Percentiles rank a stretch among this genome's conserved stretches.
Conservation (phyloP, 2,329 filamentous ascomycete species). For the Colletotrichum endophyticum region DNA sequence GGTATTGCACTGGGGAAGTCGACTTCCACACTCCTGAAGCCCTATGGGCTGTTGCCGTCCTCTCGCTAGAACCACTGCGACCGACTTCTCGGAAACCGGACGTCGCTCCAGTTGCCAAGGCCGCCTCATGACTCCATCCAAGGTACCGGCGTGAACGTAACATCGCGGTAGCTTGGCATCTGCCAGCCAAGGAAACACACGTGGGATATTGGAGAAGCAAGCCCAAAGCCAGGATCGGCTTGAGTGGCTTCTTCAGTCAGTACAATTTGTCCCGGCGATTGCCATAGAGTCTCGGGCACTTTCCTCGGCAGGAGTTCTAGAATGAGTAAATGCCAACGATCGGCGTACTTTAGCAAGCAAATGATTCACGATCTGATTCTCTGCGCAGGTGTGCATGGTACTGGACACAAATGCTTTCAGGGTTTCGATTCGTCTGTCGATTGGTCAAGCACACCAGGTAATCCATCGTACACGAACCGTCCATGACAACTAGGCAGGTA, state of each 20-base stretch:
- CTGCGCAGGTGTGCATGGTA: neutral
- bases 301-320: accelerated
- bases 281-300: neutral
- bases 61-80: neutral
- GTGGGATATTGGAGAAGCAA: neutral
- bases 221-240: neutral
- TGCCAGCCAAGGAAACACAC: neutral
- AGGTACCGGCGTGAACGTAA: neutral
- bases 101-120: neutral
- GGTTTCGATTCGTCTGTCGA: neutral
- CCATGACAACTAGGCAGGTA: neutral
- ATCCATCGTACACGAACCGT: neutral
- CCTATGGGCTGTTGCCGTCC: neutral
- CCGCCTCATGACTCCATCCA: neutral
- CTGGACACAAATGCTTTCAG: neutral
- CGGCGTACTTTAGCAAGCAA: neutral
- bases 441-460: neutral
- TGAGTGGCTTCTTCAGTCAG: neutral
- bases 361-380: neutral
- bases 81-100: neutral
- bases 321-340: neutral
- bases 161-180: neutral
- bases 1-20: neutral
- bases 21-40: neutral
- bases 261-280: neutral